Evolutionary conservation across 306 rosid genomes (phyloP).

Genomic region (Prunus mongolica): DNA sequence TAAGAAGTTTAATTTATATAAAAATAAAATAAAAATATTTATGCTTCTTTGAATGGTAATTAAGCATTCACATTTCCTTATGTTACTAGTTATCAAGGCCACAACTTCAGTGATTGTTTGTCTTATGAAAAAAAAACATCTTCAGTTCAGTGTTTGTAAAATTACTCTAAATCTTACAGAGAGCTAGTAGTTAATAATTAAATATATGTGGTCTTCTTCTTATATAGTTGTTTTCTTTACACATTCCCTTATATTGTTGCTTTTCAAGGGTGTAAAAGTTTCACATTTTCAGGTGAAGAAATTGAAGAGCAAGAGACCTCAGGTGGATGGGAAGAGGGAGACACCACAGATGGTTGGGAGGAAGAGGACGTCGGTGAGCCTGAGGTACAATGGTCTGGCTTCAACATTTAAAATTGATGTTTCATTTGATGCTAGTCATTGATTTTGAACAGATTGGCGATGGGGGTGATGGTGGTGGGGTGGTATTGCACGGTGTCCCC

Average conservation of each 20-base stretch:
- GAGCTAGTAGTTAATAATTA: neutral
- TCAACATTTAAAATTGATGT: neutral
- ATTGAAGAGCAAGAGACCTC: constrained; percentile 39
- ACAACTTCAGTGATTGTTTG: neutral
- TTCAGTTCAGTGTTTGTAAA: neutral
- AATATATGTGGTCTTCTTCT: neutral
- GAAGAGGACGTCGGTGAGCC: constrained; percentile 57
- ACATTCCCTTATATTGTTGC: neutral
- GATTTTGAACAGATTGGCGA: constrained; percentile 58
- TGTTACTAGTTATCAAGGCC: neutral
- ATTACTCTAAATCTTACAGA: no score
- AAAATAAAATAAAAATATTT: neutral
- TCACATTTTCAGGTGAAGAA: constrained; percentile 36
- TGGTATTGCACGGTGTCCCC: constrained; percentile 58
- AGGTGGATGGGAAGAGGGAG: constrained; percentile 58
- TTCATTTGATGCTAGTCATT: constrained; percentile 15
- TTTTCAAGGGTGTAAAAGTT: neutral
- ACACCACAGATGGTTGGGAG: constrained; percentile 34
- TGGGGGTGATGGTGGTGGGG: constrained; percentile 89
- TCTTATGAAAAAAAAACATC: neutral
- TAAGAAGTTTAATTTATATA: no score
- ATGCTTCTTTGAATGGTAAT: neutral
- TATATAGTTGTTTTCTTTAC: neutral
- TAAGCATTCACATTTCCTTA: neutral
- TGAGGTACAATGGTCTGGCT: constrained; percentile 39